Evolutionary conservation across 768 basidiomycete species (phyloP).

Genomic region (Hygrocybe coccinea): DNA sequence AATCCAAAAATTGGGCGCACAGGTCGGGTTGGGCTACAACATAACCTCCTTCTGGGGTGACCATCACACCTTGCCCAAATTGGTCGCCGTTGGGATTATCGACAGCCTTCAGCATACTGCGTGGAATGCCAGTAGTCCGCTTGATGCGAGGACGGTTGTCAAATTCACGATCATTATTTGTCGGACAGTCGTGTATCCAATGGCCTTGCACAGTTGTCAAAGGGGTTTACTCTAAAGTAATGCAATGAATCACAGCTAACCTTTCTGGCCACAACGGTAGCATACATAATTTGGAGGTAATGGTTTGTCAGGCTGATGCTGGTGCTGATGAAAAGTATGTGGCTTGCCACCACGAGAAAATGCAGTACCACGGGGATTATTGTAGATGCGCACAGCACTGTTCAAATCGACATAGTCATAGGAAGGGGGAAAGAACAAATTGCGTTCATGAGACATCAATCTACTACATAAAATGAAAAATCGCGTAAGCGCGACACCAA

Average conservation of each 20-base stretch:
- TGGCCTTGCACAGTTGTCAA: slow-evolving; percentile 58
- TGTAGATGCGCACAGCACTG: slow-evolving; percentile 68
- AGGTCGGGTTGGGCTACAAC: slow-evolving; percentile 95
- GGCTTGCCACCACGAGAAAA: slow-evolving; percentile 60
- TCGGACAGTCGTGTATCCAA: slow-evolving; percentile 99
- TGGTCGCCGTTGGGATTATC: slow-evolving; percentile 74
- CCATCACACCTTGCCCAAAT: slow-evolving; percentile 87
- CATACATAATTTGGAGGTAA: slow-evolving; percentile 95
- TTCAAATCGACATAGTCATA: slow-evolving; percentile 26
- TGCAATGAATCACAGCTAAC: slow-evolving; percentile 36
- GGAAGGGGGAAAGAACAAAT: slow-evolving; percentile 36
- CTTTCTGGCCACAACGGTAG: slow-evolving; percentile 98
- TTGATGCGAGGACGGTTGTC: slow-evolving; percentile 95
- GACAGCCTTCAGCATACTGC: slow-evolving; percentile 95
- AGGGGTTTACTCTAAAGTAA: not conserved
- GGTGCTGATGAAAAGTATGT: slow-evolving; percentile 41
- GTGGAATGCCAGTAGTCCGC: slow-evolving; percentile 95
- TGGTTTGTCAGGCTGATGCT: slow-evolving; percentile 61
- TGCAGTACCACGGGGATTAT: slow-evolving; percentile 58
- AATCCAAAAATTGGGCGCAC: slow-evolving; percentile 47
- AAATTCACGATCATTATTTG: slow-evolving; percentile 92
- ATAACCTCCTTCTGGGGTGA: slow-evolving; percentile 97
- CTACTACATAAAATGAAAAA: slow-evolving; percentile 58
- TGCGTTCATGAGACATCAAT: slow-evolving; percentile 65
- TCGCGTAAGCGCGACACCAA: slow-evolving; percentile 67